Base-by-base conservation (phyloP, 1,284 basidiomycete species). In the Pseudozyma hubeiensis region DNA sequence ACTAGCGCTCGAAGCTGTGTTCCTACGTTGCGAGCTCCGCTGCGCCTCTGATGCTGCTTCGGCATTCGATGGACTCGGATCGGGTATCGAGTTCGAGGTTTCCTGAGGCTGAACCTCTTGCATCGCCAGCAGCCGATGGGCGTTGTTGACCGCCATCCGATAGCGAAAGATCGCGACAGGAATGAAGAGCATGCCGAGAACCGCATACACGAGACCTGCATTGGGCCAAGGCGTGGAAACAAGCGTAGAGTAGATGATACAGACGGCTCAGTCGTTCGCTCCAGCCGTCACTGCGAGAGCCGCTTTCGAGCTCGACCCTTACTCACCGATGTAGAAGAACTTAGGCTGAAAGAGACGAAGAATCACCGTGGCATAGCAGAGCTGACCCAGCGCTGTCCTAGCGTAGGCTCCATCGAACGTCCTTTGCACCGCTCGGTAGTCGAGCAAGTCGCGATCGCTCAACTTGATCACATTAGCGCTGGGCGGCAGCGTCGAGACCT, bases 331-430 rank as follows among this genome's bases (percentile, higher is more conserved):
- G 45, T 71, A 74, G 51, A 66, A 75, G 55, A 78, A 78, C 30
- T 54, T 58, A 35, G 55, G 48, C 40, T 80, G 78, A 33, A 93
- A 94, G 16, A 94, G 87, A 53, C 91, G 89, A 5, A 93, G 86
- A 57, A 93, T 88, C 0, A 91, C 89, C 60, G 92, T 84, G 6
- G 91, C 88, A 79, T 91, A 93, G 0, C 91, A 90, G 3, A 93
- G 87, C 75, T 89, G 89, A 17, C 89, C 89, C 9, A 94, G 86
- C 0, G 91, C 91, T 0, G 90, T 91, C 31, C 92, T 88, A 34
- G 87, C 87, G 81, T 93, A 93, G 29, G 92, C 92, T 19, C 92
- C 92, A 64, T 92, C 88, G 78, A 92, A 93, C 0, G 92, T 93
- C 46, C 92, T 87, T 74, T 91, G 90, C 33, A 91, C 88, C 0